Base-by-base conservation (phyloP, 805 yeast genomes). In the Saccharomycopsis lassenensis region DNA sequence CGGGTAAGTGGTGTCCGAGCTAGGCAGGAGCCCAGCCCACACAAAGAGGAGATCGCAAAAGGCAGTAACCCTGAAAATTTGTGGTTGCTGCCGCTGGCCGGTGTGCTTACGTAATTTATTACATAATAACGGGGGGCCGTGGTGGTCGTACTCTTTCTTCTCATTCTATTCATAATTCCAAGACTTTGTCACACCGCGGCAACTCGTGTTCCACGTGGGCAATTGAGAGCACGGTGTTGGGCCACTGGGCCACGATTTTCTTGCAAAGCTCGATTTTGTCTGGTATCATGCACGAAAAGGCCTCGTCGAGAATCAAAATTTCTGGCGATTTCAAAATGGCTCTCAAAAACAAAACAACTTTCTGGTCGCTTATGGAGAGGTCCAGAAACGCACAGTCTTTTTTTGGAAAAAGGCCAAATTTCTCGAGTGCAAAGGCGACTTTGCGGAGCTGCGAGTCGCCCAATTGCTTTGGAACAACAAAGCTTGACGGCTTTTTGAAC, bases 251-350 rank as follows among this genome's bases (percentile, higher is more conserved):
- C 11, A 73, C 54, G 5, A 74, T 47, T 22, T 61, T 59, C 46
- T 75, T 75, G 37, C 85, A 79, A 33, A 59, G 63, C 26, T 62
- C 61, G 41, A 77, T 63, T 23, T 70, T 65, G 15, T 64, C 69
- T 36, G 74, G 77, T 26, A 79, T 82, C 91, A 89, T 83, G 11
- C 86, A 93, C 16, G 94, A 82, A 40, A 89, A 73, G 0, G 97
- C 94, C 60, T 89, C 98, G 56, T 89, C 98, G 2, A 89, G 61
- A 31, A 89, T 78, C 35, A 89, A 61, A 1, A 89, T 59, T 33
- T 72, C 69, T 0, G 98, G 98, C 44, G 71, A 62, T 53, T 82
- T 84, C 28, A 84, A 65, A 12, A 89, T 51, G 2, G 95, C 79
- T 38, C 98, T 63, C 17, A 86, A 57, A 47, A 91, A 77, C 18